Percentiles rank a stretch among this genome's conserved stretches.
Conservation (phyloP, 148 eudicot genomes). For the Rhododendron griersonianum region DNA sequence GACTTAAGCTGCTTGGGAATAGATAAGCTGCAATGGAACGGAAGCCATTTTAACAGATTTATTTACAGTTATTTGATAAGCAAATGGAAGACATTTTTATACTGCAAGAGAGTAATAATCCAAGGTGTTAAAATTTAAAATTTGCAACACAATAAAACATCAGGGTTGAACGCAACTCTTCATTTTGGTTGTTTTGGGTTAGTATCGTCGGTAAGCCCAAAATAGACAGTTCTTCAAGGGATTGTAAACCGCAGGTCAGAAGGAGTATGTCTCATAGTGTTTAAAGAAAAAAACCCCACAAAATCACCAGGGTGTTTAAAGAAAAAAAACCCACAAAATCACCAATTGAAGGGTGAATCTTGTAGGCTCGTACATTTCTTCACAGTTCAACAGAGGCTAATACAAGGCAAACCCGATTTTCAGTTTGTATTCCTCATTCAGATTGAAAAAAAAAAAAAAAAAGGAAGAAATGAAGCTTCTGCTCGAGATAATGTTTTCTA, state of each 20-base stretch:
- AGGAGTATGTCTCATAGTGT: not conserved
- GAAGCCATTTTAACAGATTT: not conserved
- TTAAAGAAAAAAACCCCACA: not conserved
- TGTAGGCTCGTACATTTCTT: not conserved
- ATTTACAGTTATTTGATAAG: not conserved
- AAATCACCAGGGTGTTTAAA: not conserved
- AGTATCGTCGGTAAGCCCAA: not conserved
- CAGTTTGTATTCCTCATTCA: not conserved
- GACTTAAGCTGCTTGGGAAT: slow-evolving; percentile 76
- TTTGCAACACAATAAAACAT: not conserved
- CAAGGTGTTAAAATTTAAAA: not conserved
- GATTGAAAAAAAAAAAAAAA: not conserved
- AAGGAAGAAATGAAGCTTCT: not conserved
- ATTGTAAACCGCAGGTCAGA: not conserved
- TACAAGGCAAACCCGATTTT: not conserved
- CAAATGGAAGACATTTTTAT: not conserved
- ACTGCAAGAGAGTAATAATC: not conserved
- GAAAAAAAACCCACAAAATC: not conserved
- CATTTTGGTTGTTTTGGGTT: not conserved
- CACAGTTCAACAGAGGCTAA: not conserved
- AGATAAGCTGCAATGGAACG: slow-evolving; percentile 62
- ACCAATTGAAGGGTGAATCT: not conserved
- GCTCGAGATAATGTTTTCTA: not conserved
- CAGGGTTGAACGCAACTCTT: not conserved
- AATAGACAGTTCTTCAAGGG: not conserved